phyloP scores from a whole-genome alignment of 2,329 filamentous ascomycete genomes.

The Fusarium graminum region DNA sequence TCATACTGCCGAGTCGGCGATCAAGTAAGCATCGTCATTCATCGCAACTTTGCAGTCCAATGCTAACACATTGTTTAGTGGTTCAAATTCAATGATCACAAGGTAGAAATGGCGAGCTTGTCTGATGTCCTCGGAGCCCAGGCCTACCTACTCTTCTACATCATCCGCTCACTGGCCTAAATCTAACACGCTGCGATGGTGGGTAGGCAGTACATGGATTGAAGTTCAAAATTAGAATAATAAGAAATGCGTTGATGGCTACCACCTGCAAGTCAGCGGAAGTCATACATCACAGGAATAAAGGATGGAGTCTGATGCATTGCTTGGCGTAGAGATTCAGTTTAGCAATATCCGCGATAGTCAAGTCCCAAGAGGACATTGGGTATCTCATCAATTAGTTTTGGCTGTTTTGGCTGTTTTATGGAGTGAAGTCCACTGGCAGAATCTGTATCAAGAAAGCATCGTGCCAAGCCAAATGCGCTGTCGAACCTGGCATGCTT shows the following conservation, averaged over 20 bases:
- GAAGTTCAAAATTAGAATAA: neutral
- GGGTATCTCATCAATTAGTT: slow-evolving; percentile 5
- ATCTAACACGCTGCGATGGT: neutral
- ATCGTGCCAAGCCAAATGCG: neutral
- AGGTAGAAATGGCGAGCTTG: slow-evolving; percentile 85
- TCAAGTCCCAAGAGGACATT: slow-evolving; percentile 6
- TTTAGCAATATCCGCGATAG: slow-evolving; percentile 26
- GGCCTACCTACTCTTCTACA: slow-evolving; percentile 93
- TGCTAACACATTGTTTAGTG: slow-evolving; percentile 67
- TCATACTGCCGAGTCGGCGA: slow-evolving; percentile 88
- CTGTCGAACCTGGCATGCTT: neutral
- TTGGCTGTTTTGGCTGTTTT: neutral
- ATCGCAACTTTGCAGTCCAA: neutral
- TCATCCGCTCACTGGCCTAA: slow-evolving; percentile 71
- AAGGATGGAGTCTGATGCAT: slow-evolving; percentile 35
- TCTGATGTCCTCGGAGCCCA: slow-evolving; percentile 88
- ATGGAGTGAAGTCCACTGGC: neutral
- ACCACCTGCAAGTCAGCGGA: slow-evolving; percentile 14
- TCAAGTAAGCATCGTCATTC: slow-evolving; percentile 58
- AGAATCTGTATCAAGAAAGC: neutral
- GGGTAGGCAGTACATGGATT: neutral
- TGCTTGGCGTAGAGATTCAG: slow-evolving; percentile 38
- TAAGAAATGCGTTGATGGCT: slow-evolving; percentile 30
- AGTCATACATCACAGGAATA: slow-evolving; percentile 11
- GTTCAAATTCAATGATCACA: slow-evolving; percentile 97